A percentile compares a stretch with the other conserved stretches of the same genome.
Conservation (phyloP, 345 rosid species). For the Linum usitatissimum region DNA sequence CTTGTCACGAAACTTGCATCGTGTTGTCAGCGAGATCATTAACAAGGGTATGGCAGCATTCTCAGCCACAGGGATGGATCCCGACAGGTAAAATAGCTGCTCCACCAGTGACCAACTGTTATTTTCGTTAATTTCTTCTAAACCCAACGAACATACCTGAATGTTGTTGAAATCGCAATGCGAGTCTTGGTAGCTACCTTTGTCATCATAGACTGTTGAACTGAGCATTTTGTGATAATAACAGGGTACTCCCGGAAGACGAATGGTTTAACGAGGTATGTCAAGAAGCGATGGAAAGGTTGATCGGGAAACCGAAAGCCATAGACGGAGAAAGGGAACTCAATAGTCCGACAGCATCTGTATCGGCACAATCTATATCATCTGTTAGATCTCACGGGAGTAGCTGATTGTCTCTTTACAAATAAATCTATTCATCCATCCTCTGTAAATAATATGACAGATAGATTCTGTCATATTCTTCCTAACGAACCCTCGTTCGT, state of each 20-base stretch:
- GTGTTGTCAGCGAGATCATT: constrained; percentile 83
- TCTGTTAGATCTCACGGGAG: constrained; percentile 92
- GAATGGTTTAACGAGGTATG: constrained; percentile 87
- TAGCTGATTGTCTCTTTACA: constrained; percentile 21
- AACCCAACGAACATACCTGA: background rate
- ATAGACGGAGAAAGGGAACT: constrained; percentile 68
- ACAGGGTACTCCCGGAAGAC: constrained; percentile 81
- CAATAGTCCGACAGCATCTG: constrained; percentile 92
- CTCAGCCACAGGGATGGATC: constrained; percentile 87
- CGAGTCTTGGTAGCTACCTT: background rate
- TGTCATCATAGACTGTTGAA: background rate
- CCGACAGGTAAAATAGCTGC: constrained; percentile 46
- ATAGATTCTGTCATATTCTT: background rate
- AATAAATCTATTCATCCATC: background rate
- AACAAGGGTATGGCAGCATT: constrained; percentile 70
- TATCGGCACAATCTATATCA: constrained; percentile 93
- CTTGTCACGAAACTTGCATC: constrained; percentile 77
- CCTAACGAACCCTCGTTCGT: too few species aligned
- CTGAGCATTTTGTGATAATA: background rate
- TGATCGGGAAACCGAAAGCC: constrained; percentile 76
- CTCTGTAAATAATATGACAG: constrained; percentile 20
- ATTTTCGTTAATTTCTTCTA: background rate
- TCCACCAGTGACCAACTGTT: background rate
- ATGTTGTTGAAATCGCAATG: background rate
- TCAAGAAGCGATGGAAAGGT: constrained; percentile 67